These are phyloP conservation scores for Thelonectria discophora DNA, from an alignment of 2,329 filamentous ascomycete species.

Conservation along the genomic window DNA sequence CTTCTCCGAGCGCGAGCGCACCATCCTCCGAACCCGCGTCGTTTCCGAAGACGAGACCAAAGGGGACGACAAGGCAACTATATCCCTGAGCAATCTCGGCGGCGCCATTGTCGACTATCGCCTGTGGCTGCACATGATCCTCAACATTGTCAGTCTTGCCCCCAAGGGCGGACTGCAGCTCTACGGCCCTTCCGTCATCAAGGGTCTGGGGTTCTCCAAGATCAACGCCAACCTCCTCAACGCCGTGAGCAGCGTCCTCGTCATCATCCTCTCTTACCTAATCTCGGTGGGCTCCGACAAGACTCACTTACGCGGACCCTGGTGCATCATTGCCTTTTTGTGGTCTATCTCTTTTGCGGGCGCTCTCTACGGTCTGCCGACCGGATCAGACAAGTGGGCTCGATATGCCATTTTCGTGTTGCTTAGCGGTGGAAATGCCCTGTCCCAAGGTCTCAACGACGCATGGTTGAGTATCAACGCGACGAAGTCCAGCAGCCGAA, in stretches of 20 bases:
- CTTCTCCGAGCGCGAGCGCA: slow-evolving; percentile 28
- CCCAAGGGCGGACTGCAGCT: slow-evolving; percentile 41
- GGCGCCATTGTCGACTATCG: slow-evolving; percentile 25
- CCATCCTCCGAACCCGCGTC: slow-evolving; percentile 31
- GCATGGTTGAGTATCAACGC: slow-evolving; percentile 40
- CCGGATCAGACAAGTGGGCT: slow-evolving; percentile 26
- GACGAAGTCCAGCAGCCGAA: slow-evolving; percentile 23
- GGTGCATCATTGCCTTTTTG: slow-evolving; percentile 32
- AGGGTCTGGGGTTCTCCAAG: slow-evolving; percentile 35
- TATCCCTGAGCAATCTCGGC: slow-evolving; percentile 16
- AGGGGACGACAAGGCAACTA: slow-evolving; percentile 19
- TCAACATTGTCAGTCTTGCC: slow-evolving; percentile 35
- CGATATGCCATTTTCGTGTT: slow-evolving; percentile 33
- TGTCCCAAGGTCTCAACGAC: slow-evolving; percentile 36
- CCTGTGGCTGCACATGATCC: slow-evolving; percentile 33
- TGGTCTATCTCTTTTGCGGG: slow-evolving; percentile 36
- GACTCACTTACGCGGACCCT: slow-evolving; percentile 32
- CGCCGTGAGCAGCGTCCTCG: slow-evolving; percentile 31
- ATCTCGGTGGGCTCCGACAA: slow-evolving; percentile 32
- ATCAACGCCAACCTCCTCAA: slow-evolving; percentile 38
- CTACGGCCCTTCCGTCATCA: slow-evolving; percentile 36
- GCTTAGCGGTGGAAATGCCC: slow-evolving; percentile 33
- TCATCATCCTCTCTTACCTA: slow-evolving; percentile 30
- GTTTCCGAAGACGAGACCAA: slow-evolving; percentile 36
- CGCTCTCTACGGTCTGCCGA: slow-evolving; percentile 22